Percentiles rank a stretch among this genome's conserved stretches.
These are phyloP conservation scores for Sodiomyces alkalinus DNA, from an alignment of 2,329 filamentous ascomycete species.

Conservation along the genomic window DNA sequence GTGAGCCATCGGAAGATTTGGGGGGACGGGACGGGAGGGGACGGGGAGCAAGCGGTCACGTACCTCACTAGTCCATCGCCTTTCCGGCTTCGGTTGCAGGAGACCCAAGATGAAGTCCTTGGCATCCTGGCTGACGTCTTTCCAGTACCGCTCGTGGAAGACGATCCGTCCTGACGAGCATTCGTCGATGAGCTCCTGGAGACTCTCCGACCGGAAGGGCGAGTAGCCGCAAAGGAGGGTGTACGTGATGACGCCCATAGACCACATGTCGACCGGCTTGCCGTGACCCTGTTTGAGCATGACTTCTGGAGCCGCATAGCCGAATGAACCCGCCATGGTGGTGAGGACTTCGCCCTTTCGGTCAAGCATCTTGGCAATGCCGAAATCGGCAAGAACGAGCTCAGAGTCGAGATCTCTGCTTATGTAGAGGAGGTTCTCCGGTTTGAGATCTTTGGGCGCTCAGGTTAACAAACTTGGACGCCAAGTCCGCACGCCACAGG, in stretches of 20 bases:
- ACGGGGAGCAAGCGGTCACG: slow-evolving; percentile 13
- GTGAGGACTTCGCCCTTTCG: slow-evolving; percentile 81
- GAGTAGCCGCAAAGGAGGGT: slow-evolving; percentile 96
- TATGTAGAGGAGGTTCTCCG: slow-evolving; percentile 91
- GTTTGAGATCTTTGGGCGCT: slow-evolving; percentile 64
- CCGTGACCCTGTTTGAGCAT: slow-evolving; percentile 97
- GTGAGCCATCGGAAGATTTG: slow-evolving; percentile 1
- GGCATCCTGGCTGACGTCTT: slow-evolving; percentile 86
- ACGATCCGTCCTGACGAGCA: slow-evolving; percentile 71
- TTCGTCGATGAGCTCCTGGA: slow-evolving; percentile 87
- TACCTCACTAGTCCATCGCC: slow-evolving; percentile 66
- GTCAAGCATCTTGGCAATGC: slow-evolving; percentile 96
- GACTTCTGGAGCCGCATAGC: slow-evolving; percentile 92
- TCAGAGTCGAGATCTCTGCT: slow-evolving; percentile 64
- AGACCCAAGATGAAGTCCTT: slow-evolving; percentile 85
- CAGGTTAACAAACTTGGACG: background rate
- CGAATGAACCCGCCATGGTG: slow-evolving; percentile 97
- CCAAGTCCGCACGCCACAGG: background rate
- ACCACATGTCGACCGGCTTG: slow-evolving; percentile 99
- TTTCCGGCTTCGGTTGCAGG: slow-evolving; percentile 61
- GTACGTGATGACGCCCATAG: slow-evolving; percentile 95
- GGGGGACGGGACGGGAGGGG: slow-evolving; percentile 2
- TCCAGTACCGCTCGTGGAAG: slow-evolving; percentile 98
- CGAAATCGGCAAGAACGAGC: slow-evolving; percentile 90
- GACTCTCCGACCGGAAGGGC: slow-evolving; percentile 88